A percentile compares a stretch with the other conserved stretches of the same genome.
phyloP scores from a whole-genome alignment of 306 rosid species.

The Prunus salicina region DNA sequence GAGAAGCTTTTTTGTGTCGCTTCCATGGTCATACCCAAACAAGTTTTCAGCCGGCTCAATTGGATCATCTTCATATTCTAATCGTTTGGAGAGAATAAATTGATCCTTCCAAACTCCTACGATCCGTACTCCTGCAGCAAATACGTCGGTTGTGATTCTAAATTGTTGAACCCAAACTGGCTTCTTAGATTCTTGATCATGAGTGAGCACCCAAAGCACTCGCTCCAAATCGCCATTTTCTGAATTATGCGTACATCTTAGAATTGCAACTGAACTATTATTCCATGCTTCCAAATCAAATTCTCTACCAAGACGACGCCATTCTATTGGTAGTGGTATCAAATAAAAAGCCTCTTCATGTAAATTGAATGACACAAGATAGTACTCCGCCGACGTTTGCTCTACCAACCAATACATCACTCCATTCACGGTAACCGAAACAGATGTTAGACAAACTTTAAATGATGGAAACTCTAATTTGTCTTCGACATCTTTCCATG shows the following conservation, averaged over 20 bases:
- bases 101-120: slow-evolving; percentile 4
- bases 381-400: neutral
- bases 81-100: neutral
- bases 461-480: neutral
- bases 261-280: neutral
- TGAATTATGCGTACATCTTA: neutral
- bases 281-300: neutral
- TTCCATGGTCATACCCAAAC: neutral
- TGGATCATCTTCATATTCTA: neutral
- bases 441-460: no score
- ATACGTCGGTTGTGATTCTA: neutral
- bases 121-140: no score
- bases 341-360: neutral
- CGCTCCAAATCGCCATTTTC: neutral
- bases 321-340: neutral
- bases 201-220: neutral
- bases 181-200: neutral
- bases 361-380: neutral
- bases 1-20: neutral
- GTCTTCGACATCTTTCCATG: neutral
- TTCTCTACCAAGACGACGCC: neutral
- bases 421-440: neutral
- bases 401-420: neutral
- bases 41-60: neutral
- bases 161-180: neutral